Conservation (phyloP, 2,329 filamentous ascomycete genomes). For the Colletotrichum coccodes region DNA sequence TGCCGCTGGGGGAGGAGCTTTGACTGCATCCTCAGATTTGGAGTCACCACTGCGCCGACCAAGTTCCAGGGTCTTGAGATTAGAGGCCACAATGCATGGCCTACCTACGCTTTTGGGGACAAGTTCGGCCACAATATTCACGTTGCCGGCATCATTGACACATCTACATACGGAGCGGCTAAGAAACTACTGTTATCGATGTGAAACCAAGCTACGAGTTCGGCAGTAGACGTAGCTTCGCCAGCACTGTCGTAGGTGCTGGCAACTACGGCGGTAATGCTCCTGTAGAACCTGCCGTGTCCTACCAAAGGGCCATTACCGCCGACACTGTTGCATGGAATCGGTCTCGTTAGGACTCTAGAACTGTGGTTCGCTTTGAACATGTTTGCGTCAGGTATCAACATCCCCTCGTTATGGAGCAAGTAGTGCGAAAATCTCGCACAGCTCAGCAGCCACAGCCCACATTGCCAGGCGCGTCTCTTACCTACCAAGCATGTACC, state of each 20-base stretch:
- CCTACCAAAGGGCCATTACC: conserved; percentile 47
- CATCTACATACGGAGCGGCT: conserved; percentile 54
- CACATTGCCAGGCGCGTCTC: conserved; percentile 37
- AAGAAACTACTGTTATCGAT: conserved; percentile 53
- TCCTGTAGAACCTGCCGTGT: neutral
- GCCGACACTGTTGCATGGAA: conserved; percentile 55
- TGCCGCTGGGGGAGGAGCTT: conserved; percentile 37
- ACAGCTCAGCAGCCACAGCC: conserved; percentile 35
- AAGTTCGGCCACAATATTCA: conserved; percentile 53
- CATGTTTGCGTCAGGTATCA: conserved; percentile 60
- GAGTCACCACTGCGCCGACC: conserved; percentile 37
- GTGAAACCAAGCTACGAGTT: conserved; percentile 59
- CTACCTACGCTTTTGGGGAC: conserved; percentile 13
- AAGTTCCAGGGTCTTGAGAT: conserved; percentile 55
- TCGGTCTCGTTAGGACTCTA: conserved; percentile 61
- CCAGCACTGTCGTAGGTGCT: conserved; percentile 64
- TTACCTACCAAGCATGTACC: conserved; percentile 34
- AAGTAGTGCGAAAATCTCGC: neutral
- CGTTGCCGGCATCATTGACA: conserved; percentile 55
- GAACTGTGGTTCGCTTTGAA: conserved; percentile 49
- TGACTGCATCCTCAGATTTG: conserved; percentile 40
- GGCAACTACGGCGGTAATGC: conserved; percentile 57
- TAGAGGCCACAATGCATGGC: conserved; percentile 45
- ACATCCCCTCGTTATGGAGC: conserved; percentile 57
- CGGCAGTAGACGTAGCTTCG: conserved; percentile 52